Conservation (phyloP, 2,329 filamentous ascomycete species). For the Fusarium sacchari region DNA sequence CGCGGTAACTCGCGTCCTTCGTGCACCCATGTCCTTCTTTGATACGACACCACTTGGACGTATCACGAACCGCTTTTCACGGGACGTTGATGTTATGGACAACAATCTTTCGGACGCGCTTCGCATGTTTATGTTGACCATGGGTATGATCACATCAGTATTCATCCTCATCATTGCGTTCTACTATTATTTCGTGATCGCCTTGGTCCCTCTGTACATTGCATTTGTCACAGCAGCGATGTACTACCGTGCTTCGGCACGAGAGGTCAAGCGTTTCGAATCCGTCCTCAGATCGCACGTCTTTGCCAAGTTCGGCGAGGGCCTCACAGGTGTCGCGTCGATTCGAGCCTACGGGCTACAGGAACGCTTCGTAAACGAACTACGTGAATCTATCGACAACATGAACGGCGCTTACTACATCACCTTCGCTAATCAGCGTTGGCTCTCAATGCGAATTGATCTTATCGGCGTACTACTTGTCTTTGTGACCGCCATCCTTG, state of each 20-base stretch:
- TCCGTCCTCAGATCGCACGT: constrained; percentile 86
- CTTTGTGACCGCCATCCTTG: constrained; percentile 87
- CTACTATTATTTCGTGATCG: constrained; percentile 85
- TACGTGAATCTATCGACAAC: constrained; percentile 80
- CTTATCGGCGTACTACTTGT: constrained; percentile 85
- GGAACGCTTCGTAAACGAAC: constrained; percentile 74
- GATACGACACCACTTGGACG: constrained; percentile 95
- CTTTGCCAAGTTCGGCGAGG: constrained; percentile 92
- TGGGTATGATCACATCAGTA: constrained; percentile 83
- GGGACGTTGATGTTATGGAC: constrained; percentile 97
- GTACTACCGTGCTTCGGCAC: constrained; percentile 90
- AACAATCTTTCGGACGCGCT: constrained; percentile 89
- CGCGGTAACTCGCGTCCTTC: constrained; percentile 80
- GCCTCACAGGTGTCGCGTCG: constrained; percentile 81
- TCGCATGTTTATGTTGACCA: constrained; percentile 89
- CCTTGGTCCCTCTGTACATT: constrained; percentile 71
- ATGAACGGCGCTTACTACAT: constrained; percentile 97
- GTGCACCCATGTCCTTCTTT: constrained; percentile 88
- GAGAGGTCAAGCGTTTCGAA: constrained; percentile 95
- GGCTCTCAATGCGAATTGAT: constrained; percentile 88
- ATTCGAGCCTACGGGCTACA: constrained; percentile 91
- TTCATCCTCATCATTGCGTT: constrained; percentile 94
- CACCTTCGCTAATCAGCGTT: constrained; percentile 94
- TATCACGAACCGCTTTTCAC: constrained; percentile 95
- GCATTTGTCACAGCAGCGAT: constrained; percentile 84